Conservation (phyloP, 805 yeast species). For the Ogataea glucozyma region DNA sequence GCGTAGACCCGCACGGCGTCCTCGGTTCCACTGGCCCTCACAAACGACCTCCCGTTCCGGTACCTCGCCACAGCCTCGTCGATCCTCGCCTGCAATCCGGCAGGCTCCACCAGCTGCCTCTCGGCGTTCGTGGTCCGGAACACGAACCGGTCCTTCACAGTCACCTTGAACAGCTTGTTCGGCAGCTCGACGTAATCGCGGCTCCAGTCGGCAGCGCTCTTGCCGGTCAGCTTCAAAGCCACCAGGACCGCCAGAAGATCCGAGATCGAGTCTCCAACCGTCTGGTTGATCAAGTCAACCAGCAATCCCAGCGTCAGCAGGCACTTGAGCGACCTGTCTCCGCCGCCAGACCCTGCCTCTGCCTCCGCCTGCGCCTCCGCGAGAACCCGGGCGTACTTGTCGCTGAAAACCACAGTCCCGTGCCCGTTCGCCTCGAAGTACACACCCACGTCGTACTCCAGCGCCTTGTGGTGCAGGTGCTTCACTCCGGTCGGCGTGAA, state of each 20-base stretch:
- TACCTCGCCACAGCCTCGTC: slow-evolving; percentile 62
- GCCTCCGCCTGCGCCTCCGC: too few relatives aligned
- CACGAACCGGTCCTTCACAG: slow-evolving; percentile 75
- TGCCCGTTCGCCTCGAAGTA: slow-evolving; percentile 99
- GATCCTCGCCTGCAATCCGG: slow-evolving; percentile 71
- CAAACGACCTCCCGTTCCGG: slow-evolving; percentile 77
- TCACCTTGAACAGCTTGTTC: slow-evolving; percentile 75
- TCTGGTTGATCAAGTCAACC: slow-evolving; percentile 81
- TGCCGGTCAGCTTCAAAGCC: slow-evolving; percentile 49
- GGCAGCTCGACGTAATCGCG: slow-evolving; percentile 80
- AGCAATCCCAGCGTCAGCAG: slow-evolving; percentile 60
- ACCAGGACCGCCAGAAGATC: slow-evolving; percentile 79
- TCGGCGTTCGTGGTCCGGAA: slow-evolving; percentile 92
- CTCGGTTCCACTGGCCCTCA: slow-evolving; percentile 96
- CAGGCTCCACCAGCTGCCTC: slow-evolving; percentile 73
- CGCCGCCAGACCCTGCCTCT: too few relatives aligned
- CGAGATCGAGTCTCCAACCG: slow-evolving; percentile 98
- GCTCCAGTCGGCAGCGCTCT: slow-evolving; percentile 71
- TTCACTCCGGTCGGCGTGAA: slow-evolving; percentile 97
- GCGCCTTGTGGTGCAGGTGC: slow-evolving; percentile 91
- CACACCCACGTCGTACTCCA: slow-evolving; percentile 82
- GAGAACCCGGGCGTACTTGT: too few relatives aligned
- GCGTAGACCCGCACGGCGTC: slow-evolving; percentile 96
- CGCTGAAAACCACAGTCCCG: slow-evolving; percentile 87
- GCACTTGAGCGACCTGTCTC: too few relatives aligned